phyloP scores from a whole-genome alignment of 2,329 filamentous ascomycete genomes.

The Colletotrichum sp. region DNA sequence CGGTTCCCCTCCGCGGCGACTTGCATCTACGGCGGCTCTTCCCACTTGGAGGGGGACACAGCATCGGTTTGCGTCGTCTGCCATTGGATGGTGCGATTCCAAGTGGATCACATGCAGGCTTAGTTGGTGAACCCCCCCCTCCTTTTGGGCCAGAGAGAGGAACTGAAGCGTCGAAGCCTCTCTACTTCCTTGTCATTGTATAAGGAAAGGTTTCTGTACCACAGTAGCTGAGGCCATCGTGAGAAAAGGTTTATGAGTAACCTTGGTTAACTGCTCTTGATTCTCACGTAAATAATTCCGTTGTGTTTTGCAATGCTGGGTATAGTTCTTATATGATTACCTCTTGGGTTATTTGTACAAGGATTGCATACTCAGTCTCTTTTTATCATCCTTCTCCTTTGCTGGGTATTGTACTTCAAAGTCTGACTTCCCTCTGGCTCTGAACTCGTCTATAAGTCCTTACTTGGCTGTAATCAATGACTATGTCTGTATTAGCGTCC shows the following conservation, averaged over 20 bases:
- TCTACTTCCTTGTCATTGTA: neutral
- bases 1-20: neutral
- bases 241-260: neutral
- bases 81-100: constrained; percentile 4
- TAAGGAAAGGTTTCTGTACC: neutral
- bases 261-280: no score
- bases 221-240: neutral
- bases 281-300: no score
- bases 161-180: neutral
- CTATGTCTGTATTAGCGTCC: no score
- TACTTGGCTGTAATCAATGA: no score
- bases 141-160: neutral
- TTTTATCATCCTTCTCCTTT: no score
- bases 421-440: no score
- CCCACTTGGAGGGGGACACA: neutral
- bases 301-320: no score
- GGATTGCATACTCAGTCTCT: no score
- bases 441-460: no score
- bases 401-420: no score
- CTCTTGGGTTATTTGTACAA: no score
- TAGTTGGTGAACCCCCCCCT: neutral
- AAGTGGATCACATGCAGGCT: constrained; percentile 10
- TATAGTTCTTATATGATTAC: no score
- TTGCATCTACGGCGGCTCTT: neutral
- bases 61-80: neutral